These are phyloP conservation scores for Rhodotorula sphaerocarpa DNA, from an alignment of 768 basidiomycete genomes.

Conservation along the genomic window DNA sequence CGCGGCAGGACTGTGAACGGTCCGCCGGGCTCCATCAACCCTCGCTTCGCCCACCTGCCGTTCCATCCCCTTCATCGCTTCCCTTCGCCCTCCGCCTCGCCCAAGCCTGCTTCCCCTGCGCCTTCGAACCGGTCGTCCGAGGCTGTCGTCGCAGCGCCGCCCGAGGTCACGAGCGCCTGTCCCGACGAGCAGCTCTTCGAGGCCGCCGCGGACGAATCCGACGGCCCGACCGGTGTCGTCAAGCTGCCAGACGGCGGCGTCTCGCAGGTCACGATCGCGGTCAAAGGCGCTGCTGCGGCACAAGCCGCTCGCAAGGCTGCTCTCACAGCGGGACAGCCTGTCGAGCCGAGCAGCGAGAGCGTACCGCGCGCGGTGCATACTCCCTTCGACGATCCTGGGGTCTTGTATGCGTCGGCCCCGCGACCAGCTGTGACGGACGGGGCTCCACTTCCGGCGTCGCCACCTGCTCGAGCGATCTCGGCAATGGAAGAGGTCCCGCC, in stretches of 20 bases:
- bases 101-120: not conserved
- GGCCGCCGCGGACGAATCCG: not conserved
- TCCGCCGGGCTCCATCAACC: slow-evolving; percentile 28
- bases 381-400: not conserved
- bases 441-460: too few relatives aligned
- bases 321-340: not conserved
- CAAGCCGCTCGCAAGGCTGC: too few relatives aligned
- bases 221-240: not conserved
- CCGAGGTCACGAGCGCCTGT: not conserved
- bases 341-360: too few relatives aligned
- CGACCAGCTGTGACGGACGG: too few relatives aligned
- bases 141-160: not conserved
- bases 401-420: slow-evolving; percentile 33
- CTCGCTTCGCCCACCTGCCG: slow-evolving; percentile 27
- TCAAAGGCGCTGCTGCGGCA: slow-evolving; percentile 8
- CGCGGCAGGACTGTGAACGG: not conserved
- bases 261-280: slow-evolving; percentile 9
- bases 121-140: not conserved
- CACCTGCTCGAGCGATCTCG: too few relatives aligned
- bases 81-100: not conserved
- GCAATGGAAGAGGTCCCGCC: slow-evolving; percentile 30
- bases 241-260: slow-evolving; percentile 7
- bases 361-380: too few relatives aligned
- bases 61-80: slow-evolving; percentile 34
- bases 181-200: slow-evolving; percentile 1